Evolutionary conservation across 371 early-diverging fungal species (phyloP), one percentile per base, ranked within the genome.

Genomic region (Rhizomucor miehei): DNA sequence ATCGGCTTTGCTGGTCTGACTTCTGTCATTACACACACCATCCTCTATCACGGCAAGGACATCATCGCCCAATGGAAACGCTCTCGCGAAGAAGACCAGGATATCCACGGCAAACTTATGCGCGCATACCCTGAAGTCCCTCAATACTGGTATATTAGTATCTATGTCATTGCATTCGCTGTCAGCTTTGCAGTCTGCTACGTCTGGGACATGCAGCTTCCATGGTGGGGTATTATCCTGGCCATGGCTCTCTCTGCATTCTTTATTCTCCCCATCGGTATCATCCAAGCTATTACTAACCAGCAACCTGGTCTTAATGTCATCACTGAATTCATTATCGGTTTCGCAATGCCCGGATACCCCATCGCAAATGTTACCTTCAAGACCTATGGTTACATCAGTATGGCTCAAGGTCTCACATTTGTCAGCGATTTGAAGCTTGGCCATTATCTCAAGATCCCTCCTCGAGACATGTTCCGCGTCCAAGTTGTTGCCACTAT

Each of bases 201-300:
- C 25, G 57, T 54, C 40, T 79, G 83, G 62, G 79, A 74, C 12
- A 75, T 85, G n/a, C 60, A 72, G 25, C 66, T 81, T 41, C 82
- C 80, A 9, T 88, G 87, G 87, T 89, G 86, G 82, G 84, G 77
- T 59, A 57, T 87, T 25, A 59, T 89, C 52, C 63, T 91, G 2
- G 84, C 87, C 36, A 60, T 87, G 1, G 69, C 62, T 21, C 72
- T 91, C 12, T 71, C 88, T 19, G 58, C 76, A 16, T 59, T 88
- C 50, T 85, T 92, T 62, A 75, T 89, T 6, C 62, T 95, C 4
- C 93, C 95, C 1, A 80, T 92, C 41, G 92, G 90, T 67, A 87
- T 90, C 48, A 79, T 90, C 46, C 75, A 79, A 36, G 91, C 91
- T 21, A 71, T 90, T 17, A 86, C 69, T 58, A 86, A 85, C 56